phyloP scores from a whole-genome alignment of 805 yeast species.

The Sugiyamaella boreocaroliniensis region DNA sequence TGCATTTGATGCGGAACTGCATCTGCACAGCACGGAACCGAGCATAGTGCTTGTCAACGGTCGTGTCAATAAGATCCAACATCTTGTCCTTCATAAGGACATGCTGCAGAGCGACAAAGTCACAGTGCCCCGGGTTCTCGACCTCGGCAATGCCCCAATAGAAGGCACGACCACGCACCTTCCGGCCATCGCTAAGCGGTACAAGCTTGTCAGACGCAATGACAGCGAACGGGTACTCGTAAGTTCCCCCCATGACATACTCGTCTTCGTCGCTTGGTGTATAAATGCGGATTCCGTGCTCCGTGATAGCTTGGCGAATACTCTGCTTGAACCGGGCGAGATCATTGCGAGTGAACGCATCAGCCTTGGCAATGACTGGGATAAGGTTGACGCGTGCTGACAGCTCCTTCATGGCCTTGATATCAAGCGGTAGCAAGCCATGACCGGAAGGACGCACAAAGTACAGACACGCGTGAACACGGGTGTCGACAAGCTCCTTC shows the following conservation, averaged over 20 bases:
- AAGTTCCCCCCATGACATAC: constrained; percentile 30
- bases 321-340: constrained; percentile 53
- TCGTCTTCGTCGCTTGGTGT: constrained; percentile 47
- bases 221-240: constrained; percentile 69
- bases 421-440: constrained; percentile 78
- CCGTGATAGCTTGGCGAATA: constrained; percentile 75
- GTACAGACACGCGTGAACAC: constrained; percentile 87
- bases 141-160: constrained; percentile 98
- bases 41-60: constrained; percentile 78
- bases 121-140: constrained; percentile 88
- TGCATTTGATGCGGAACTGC: neutral
- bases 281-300: constrained; percentile 72
- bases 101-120: constrained; percentile 76
- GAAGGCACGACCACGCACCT: constrained; percentile 73
- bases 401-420: constrained; percentile 79
- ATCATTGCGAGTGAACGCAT: constrained; percentile 68
- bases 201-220: constrained; percentile 57
- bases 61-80: constrained; percentile 72
- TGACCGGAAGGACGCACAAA: constrained; percentile 91
- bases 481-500: constrained; percentile 46
- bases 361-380: constrained; percentile 86
- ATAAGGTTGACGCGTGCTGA: constrained; percentile 77
- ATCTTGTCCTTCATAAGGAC: constrained; percentile 74
- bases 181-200: constrained; percentile 50
- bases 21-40: constrained; percentile 44